These are phyloP conservation scores for Cyclocybe cylindracea DNA, from an alignment of 768 basidiomycete genomes.

Conservation along the genomic window DNA sequence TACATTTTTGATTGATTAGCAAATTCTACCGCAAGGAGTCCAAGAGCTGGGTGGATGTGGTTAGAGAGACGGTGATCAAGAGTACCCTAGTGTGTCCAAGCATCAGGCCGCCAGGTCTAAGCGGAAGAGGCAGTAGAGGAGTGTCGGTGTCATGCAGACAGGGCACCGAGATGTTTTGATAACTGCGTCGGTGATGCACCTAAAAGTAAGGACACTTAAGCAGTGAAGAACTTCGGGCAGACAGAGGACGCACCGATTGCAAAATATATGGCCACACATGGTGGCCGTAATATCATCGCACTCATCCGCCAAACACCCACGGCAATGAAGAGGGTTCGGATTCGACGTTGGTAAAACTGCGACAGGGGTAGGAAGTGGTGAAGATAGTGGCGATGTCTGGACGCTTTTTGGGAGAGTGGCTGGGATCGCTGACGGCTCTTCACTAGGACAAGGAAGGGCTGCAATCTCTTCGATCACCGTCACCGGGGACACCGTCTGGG, in stretches of 20 bases:
- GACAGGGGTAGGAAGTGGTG: constrained; percentile 10
- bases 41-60: too few species aligned
- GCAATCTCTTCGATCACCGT: constrained; percentile 12
- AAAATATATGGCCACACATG: constrained; percentile 67
- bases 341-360: constrained; percentile 7
- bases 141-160: constrained; percentile 47
- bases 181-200: constrained; percentile 55
- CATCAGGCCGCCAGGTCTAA: constrained; percentile 41
- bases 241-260: constrained; percentile 39
- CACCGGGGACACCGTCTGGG: constrained; percentile 14
- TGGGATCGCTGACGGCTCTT: too few species aligned
- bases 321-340: constrained; percentile 43
- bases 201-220: constrained; percentile 19
- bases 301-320: constrained; percentile 47
- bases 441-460: neutral
- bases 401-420: too few species aligned
- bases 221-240: neutral
- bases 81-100: too few species aligned
- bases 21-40: too few species aligned
- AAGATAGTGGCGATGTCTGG: constrained; percentile 3
- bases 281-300: constrained; percentile 58
- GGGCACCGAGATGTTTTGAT: constrained; percentile 50
- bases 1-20: too few species aligned
- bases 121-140: constrained; percentile 57
- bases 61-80: too few species aligned